Conservation (phyloP, 371 early-diverging fungal species). For the Haplosporangium sp. region DNA sequence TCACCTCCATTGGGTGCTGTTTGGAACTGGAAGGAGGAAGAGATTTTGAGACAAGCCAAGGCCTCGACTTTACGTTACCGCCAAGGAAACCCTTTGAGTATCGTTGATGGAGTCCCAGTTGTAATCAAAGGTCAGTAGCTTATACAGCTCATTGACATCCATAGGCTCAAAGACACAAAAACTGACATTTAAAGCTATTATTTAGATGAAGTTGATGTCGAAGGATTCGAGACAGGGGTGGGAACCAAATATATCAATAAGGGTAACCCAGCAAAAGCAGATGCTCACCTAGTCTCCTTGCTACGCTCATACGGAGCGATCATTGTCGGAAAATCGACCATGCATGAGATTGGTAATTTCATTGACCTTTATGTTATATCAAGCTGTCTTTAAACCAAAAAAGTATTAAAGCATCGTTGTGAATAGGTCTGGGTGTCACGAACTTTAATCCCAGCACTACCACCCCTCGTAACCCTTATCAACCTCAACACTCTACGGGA, state of each 20-base stretch:
- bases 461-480: conserved; percentile 78
- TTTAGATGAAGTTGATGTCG: conserved; percentile 64
- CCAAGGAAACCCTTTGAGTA: conserved; percentile 62
- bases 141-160: no score
- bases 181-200: no score
- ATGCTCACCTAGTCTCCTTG: conserved; percentile 62
- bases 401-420: neutral
- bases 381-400: neutral
- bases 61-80: conserved; percentile 68
- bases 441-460: conserved; percentile 67
- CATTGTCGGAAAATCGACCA: conserved; percentile 69
- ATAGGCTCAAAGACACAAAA: neutral
- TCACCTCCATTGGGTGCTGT: conserved; percentile 59
- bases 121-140: conserved; percentile 62
- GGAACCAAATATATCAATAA: conserved; percentile 71
- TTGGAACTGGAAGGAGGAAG: conserved; percentile 50
- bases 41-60: conserved; percentile 67
- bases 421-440: conserved; percentile 50
- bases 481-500: conserved; percentile 68
- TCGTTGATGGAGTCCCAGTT: conserved; percentile 75
- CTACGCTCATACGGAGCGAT: conserved; percentile 70
- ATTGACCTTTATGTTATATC: neutral
- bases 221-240: conserved; percentile 64
- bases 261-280: conserved; percentile 60
- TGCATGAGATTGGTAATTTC: conserved; percentile 67